A percentile compares a stretch with the other conserved stretches of the same genome.
phyloP scores from a whole-genome alignment of 805 yeast species.

The Metschnikowia peoriensis region DNA sequence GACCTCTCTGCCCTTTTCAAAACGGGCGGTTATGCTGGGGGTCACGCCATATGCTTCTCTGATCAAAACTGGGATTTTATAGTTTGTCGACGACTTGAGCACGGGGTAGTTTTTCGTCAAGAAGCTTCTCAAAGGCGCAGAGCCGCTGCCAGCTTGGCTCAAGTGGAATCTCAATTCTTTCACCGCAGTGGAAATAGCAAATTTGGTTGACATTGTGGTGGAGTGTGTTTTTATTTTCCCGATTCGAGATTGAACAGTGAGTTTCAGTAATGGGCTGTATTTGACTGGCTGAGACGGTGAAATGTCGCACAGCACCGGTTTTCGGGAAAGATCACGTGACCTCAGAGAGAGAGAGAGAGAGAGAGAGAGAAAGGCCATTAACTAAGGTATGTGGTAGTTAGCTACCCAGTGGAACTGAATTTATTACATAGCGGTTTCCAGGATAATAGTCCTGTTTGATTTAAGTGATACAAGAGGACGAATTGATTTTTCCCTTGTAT shows the following conservation, averaged over 20 bases:
- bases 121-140: slow-evolving; percentile 64
- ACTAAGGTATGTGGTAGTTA: too few relatives aligned
- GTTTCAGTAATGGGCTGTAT: slow-evolving; percentile 6
- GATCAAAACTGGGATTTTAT: slow-evolving; percentile 68
- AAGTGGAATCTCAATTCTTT: slow-evolving; percentile 81
- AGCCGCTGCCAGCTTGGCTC: slow-evolving; percentile 74
- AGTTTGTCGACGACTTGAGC: slow-evolving; percentile 54
- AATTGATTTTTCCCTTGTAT: too few relatives aligned
- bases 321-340: slow-evolving; percentile 6
- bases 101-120: slow-evolving; percentile 61
- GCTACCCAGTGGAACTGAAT: too few relatives aligned
- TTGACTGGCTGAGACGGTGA: slow-evolving; percentile 17
- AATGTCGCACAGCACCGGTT: slow-evolving; percentile 9
- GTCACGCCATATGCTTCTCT: slow-evolving; percentile 74
- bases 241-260: not conserved
- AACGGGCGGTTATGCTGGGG: slow-evolving; percentile 72
- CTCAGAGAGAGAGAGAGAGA: too few relatives aligned
- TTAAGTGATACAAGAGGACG: too few relatives aligned
- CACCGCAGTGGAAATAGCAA: slow-evolving; percentile 51
- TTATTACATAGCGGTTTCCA: too few relatives aligned
- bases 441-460: too few relatives aligned
- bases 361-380: not conserved
- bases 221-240: not conserved
- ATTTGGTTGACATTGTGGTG: slow-evolving; percentile 36
- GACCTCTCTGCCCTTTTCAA: slow-evolving; percentile 23